Evolutionary conservation across 139 green algal species (phyloP), one percentile per base, ranked within the genome.

Genomic region (Eudorina sp.): DNA sequence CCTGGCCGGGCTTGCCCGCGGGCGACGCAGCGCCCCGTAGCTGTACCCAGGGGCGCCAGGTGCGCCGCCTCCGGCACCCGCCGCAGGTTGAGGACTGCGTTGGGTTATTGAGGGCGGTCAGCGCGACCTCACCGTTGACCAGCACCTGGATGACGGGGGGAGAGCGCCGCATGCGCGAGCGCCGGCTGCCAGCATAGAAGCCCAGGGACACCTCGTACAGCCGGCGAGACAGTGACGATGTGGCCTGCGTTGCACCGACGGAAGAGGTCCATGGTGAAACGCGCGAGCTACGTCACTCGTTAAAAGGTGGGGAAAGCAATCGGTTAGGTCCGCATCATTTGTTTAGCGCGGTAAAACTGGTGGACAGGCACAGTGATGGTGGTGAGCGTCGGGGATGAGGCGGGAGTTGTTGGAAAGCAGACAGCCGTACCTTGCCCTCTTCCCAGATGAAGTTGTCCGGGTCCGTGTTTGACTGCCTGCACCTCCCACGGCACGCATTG

Each of bases 171-270:
- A n/a, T 6, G 31, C 64, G 62, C 23, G 81, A 11, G 64, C 62
- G 45, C 81, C 81, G 5, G 64, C 6, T 9, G 81, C 14, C 81
- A 11, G 88, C 53, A 80, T 92, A 95, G 78, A 95, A 93, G 8
- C 93, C 91, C 55, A 93, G 91, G 60, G 53, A 88, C 25, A 95
- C 74, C 86, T 93, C 88, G 90, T 95, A 95, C 51, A 95, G 78
- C 88, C 2, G 89, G 81, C 29, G 81, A 48, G 23, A 90, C 48
- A 1, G 85, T 69, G 31, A 93, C 75, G 53, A 95, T 86, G 73
- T 83, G 21, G 91, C 70, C 87, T 91, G 69, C 0, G 4, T 21
- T n/a, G n/a, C n/a, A n/a, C n/a, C n/a, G n/a, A n/a, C n/a, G n/a
- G n/a, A n/a, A n/a, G n/a, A n/a, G n/a, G n/a, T n/a, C n/a, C n/a